Evolutionary conservation across 169 alveolate species (phyloP).

Genomic region (Cryptosporidium meleagridis): DNA sequence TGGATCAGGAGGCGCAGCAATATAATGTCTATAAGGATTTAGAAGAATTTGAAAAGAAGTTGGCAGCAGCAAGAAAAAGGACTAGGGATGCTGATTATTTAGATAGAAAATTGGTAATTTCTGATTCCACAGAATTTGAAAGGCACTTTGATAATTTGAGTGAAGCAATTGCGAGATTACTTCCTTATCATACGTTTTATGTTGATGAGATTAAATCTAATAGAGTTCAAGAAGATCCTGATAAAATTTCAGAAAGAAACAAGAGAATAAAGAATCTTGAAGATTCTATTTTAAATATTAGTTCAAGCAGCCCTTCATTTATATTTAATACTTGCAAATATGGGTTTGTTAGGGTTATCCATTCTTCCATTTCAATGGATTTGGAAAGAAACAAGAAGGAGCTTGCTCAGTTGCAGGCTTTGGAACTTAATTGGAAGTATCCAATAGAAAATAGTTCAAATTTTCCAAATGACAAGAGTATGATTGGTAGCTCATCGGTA

Average conservation of each 20-base stretch:
- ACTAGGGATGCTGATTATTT: constrained; percentile 58
- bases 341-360: constrained; percentile 30
- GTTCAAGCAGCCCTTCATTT: constrained; percentile 17
- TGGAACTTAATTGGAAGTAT: constrained; percentile 54
- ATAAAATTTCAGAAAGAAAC: constrained; percentile 12
- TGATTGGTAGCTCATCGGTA: neutral
- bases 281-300: constrained; percentile 16
- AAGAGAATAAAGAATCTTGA: constrained; percentile 26
- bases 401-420: constrained; percentile 55
- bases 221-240: neutral
- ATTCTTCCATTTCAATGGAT: constrained; percentile 43
- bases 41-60: constrained; percentile 29
- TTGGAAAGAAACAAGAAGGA: constrained; percentile 46
- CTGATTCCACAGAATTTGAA: constrained; percentile 70
- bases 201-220: constrained; percentile 46
- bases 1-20: neutral
- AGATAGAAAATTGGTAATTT: constrained; percentile 58
- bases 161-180: constrained; percentile 54
- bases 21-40: constrained; percentile 6
- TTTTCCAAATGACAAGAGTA: neutral
- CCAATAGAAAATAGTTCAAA: constrained; percentile 38
- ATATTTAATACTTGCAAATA: constrained; percentile 54
- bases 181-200: constrained; percentile 66
- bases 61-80: constrained; percentile 47
- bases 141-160: constrained; percentile 58